Conservation (phyloP, 2,329 filamentous ascomycete species). For the Pyricularia sp. region DNA sequence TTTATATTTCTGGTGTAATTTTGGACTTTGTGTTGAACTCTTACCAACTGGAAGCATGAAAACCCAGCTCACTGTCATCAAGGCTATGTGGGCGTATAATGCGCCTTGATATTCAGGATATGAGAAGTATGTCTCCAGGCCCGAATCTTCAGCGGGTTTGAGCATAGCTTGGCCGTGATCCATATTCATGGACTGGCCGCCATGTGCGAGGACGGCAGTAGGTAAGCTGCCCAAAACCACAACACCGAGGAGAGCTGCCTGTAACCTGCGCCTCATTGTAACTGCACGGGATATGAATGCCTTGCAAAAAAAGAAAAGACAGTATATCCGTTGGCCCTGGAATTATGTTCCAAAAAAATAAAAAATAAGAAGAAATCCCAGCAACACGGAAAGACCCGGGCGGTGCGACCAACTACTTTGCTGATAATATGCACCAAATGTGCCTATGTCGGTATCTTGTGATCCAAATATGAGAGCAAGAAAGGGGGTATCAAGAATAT, state of each 20-base stretch:
- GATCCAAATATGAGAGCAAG: background rate
- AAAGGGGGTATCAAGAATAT: background rate
- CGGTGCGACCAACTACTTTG: background rate
- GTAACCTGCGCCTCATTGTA: background rate
- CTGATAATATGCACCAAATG: background rate
- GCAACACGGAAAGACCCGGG: background rate
- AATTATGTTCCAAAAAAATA: background rate
- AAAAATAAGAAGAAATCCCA: background rate
- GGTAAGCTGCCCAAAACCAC: conserved; percentile 10
- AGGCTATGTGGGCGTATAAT: conserved; percentile 56
- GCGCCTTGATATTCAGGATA: conserved; percentile 36
- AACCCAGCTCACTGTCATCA: conserved; percentile 62
- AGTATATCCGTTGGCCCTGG: background rate
- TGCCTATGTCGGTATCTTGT: background rate
- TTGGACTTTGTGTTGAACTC: conserved; percentile 14
- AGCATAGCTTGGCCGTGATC: conserved; percentile 10
- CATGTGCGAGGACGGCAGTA: conserved; percentile 15
- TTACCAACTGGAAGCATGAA: conserved; percentile 59
- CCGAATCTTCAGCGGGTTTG: conserved; percentile 16
- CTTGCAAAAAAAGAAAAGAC: background rate
- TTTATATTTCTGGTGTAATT: background rate
- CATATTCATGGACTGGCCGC: conserved; percentile 9
- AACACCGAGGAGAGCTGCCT: background rate
- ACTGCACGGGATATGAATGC: background rate
- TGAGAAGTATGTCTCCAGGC: conserved; percentile 45